Conservation (phyloP, 208 protist species). For the Sergeia podlipaevii region DNA sequence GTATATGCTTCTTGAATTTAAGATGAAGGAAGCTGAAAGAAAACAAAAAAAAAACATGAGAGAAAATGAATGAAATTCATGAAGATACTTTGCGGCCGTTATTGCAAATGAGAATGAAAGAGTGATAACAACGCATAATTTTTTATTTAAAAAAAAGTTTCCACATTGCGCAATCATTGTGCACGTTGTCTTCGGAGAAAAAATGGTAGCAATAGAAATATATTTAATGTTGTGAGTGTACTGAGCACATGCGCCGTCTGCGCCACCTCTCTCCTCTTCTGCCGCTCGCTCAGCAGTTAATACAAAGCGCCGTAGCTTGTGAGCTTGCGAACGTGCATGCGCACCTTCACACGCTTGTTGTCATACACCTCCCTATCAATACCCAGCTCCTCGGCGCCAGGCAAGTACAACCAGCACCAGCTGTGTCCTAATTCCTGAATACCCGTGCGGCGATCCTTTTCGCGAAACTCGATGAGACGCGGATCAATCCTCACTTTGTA, state of each 20-base stretch:
- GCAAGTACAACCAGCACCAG: slow-evolving; percentile 93
- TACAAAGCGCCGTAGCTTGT: slow-evolving; percentile 69
- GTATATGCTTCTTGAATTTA: too few relatives aligned
- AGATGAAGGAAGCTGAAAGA: too few relatives aligned
- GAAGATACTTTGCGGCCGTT: too few relatives aligned
- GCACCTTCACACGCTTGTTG: slow-evolving; percentile 91
- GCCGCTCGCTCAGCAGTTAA: slow-evolving; percentile 16
- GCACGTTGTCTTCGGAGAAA: too few relatives aligned
- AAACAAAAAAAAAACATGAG: too few relatives aligned
- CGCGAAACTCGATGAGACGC: slow-evolving; percentile 82
- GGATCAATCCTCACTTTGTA: slow-evolving; percentile 89
- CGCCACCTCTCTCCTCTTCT: background rate
- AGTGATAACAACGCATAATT: too few relatives aligned
- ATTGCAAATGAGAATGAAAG: too few relatives aligned
- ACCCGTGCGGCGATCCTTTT: slow-evolving; percentile 84
- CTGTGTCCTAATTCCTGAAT: slow-evolving; percentile 91
- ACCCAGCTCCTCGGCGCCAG: slow-evolving; percentile 84
- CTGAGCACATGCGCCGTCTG: background rate
- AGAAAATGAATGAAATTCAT: too few relatives aligned
- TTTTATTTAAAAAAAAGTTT: too few relatives aligned
- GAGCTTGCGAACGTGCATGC: slow-evolving; percentile 90
- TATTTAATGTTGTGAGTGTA: background rate
- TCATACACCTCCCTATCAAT: slow-evolving; percentile 92
- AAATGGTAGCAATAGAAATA: background rate
- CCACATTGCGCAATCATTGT: too few relatives aligned